These are phyloP conservation scores for Fusarium metavorans DNA, from an alignment of 2,329 filamentous ascomycete genomes.

Conservation along the genomic window DNA sequence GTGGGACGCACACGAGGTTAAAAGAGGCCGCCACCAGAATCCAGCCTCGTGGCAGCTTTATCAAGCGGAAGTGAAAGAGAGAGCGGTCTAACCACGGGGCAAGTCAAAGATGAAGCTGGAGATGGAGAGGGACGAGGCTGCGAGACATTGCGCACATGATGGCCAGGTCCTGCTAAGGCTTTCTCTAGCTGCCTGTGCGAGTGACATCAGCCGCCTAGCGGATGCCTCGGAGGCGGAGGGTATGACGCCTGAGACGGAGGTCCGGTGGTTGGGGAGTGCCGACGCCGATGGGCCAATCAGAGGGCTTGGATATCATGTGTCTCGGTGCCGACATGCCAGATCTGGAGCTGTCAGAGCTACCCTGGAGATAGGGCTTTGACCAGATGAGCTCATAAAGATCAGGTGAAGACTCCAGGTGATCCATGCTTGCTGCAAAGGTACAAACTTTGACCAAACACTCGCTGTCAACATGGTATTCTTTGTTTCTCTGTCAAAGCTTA, in stretches of 20 bases:
- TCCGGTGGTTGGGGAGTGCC: slow-evolving; percentile 21
- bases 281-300: slow-evolving; percentile 36
- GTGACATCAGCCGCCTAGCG: slow-evolving; percentile 41
- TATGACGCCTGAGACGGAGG: slow-evolving; percentile 38
- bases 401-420: slow-evolving; percentile 25
- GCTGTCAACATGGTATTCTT: neutral
- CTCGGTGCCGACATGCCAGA: slow-evolving; percentile 19
- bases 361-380: neutral
- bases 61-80: neutral
- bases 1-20: slow-evolving; percentile 23
- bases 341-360: slow-evolving; percentile 23
- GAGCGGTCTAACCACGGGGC: slow-evolving; percentile 7
- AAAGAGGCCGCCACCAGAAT: slow-evolving; percentile 10
- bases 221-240: slow-evolving; percentile 37
- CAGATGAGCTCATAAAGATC: slow-evolving; percentile 5
- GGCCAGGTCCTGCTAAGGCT: slow-evolving; percentile 6
- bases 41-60: slow-evolving; percentile 27
- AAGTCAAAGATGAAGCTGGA: slow-evolving; percentile 12
- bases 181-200: slow-evolving; percentile 18
- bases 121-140: slow-evolving; percentile 20
- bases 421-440: neutral
- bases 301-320: slow-evolving; percentile 21
- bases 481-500: neutral
- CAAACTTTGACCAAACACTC: neutral
- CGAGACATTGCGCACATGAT: slow-evolving; percentile 45